These are phyloP conservation scores for Suhomyces kunorum DNA, from an alignment of 1,139 yeast species.

Conservation along the genomic window DNA sequence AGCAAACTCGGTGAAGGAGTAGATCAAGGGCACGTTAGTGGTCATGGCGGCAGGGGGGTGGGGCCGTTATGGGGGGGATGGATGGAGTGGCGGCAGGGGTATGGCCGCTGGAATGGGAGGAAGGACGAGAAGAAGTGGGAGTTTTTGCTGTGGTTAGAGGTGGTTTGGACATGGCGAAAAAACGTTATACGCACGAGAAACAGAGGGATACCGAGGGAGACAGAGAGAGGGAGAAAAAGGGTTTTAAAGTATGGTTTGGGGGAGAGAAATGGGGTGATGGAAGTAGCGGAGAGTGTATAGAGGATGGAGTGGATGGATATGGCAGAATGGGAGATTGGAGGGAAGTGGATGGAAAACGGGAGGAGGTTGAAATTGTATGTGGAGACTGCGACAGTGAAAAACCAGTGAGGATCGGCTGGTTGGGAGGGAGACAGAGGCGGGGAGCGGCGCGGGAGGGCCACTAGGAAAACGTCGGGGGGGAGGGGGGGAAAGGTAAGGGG, in stretches of 20 bases:
- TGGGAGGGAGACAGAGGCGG: no score
- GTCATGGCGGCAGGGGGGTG: conserved; percentile 53
- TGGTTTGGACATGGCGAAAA: conserved; percentile 6
- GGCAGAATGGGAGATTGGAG: background rate
- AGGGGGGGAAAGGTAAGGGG: no score
- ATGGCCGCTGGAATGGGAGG: no score
- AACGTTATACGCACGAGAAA: conserved; percentile 11
- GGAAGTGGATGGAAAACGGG: background rate
- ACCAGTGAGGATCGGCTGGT: no score
- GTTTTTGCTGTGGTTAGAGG: background rate
- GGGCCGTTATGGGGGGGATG: background rate
- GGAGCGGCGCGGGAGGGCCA: no score
- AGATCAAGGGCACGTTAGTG: conserved; percentile 87
- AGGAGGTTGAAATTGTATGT: no score
- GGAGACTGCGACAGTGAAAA: no score
- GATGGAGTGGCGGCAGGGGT: conserved; percentile 4
- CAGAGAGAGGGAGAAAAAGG: no score
- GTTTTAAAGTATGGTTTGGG: no score
- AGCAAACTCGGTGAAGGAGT: conserved; percentile 83
- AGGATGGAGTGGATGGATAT: background rate
- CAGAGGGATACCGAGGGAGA: background rate
- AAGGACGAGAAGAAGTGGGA: background rate
- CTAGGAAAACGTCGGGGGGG: no score
- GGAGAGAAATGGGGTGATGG: background rate
- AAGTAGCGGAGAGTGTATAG: background rate